These are phyloP conservation scores for Aleurites moluccanus DNA, from an alignment of 441 rosid species.

Conservation along the genomic window DNA sequence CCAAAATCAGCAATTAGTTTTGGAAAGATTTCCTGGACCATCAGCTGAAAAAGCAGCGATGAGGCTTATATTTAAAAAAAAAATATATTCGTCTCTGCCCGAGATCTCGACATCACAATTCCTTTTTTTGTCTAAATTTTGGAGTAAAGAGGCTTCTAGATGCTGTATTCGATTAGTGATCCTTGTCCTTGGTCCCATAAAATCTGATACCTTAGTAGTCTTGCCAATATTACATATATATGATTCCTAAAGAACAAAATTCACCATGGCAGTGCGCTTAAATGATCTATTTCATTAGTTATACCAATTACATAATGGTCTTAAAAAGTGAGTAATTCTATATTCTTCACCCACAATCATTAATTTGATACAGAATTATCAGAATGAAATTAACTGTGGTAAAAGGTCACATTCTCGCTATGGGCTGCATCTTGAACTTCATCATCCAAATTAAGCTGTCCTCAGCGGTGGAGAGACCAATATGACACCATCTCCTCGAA, in stretches of 20 bases:
- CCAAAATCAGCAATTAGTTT: no score
- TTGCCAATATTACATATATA: no score
- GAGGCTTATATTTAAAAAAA: no score
- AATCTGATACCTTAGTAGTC: no score
- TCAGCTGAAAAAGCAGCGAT: no score
- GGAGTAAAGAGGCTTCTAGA: no score
- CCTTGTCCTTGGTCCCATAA: no score
- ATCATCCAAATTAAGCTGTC: conserved; percentile 51
- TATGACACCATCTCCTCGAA: conserved; percentile 96
- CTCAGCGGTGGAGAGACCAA: conserved; percentile 95
- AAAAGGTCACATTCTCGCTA: conserved; percentile 3
- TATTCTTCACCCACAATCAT: conserved; percentile 4
- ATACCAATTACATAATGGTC: neutral
- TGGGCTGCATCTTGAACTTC: conserved; percentile 29
- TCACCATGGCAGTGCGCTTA: conserved; percentile 6
- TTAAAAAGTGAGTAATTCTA: conserved; percentile 13
- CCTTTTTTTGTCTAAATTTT: no score
- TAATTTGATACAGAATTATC: conserved; percentile 12
- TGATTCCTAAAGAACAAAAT: neutral
- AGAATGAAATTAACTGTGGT: neutral
- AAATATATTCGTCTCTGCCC: no score
- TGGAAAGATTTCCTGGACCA: no score
- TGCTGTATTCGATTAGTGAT: no score
- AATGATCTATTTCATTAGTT: conserved; percentile 6
- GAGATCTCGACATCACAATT: no score